Conservation (phyloP, 2,329 filamentous ascomycete species). For the Cercospora sesami region DNA sequence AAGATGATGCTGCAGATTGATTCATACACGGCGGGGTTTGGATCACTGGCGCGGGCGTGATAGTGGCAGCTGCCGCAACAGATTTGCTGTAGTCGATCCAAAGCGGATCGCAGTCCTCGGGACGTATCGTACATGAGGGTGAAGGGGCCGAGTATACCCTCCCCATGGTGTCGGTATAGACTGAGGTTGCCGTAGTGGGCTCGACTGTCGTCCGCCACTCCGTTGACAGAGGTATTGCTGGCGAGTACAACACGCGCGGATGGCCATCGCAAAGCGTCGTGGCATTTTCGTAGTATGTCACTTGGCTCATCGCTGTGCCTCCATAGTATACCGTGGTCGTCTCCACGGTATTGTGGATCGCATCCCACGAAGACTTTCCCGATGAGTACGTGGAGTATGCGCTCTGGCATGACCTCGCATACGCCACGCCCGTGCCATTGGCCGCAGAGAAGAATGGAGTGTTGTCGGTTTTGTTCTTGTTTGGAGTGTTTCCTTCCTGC, state of each 20-base stretch:
- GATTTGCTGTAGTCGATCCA: constrained; percentile 33
- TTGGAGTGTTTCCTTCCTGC: not conserved
- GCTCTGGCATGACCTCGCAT: constrained; percentile 17
- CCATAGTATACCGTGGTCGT: constrained; percentile 21
- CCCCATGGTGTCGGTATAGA: constrained; percentile 16
- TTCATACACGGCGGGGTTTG: constrained; percentile 31
- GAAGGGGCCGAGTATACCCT: constrained; percentile 24
- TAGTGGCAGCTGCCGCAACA: constrained; percentile 19
- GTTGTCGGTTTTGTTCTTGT: not conserved
- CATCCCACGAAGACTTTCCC: constrained; percentile 7
- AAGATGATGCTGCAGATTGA: constrained; percentile 18
- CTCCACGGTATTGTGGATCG: constrained; percentile 6
- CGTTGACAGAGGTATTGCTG: constrained; percentile 28
- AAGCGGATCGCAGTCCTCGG: constrained; percentile 34
- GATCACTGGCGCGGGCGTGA: constrained; percentile 27
- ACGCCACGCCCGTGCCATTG: constrained; percentile 12
- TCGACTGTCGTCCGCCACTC: constrained; percentile 18
- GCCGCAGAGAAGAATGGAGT: constrained; percentile 3
- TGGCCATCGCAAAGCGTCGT: constrained; percentile 37
- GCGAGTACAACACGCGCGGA: constrained; percentile 32
- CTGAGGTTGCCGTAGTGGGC: constrained; percentile 17
- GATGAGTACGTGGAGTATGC: constrained; percentile 10
- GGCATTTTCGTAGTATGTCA: constrained; percentile 35
- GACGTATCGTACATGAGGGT: constrained; percentile 31
- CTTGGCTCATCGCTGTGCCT: constrained; percentile 20